Base-by-base conservation (phyloP, 2,329 filamentous ascomycete species). In the Mycosphaerella arachidis region DNA sequence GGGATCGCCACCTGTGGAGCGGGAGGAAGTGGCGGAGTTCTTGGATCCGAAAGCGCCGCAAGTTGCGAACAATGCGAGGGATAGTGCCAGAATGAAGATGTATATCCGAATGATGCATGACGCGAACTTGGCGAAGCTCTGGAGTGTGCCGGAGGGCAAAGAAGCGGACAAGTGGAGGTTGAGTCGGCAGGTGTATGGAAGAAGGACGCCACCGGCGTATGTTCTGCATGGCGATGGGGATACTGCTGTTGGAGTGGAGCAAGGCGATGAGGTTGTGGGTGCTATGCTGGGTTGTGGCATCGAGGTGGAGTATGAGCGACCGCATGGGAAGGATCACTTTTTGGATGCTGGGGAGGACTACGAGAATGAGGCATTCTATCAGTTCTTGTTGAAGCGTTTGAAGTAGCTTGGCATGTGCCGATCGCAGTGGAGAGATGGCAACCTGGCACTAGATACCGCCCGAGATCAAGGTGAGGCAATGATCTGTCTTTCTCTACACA, bases 221-320 rank as follows among this genome's bases (percentile, higher is more conserved):
- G 62, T 70, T n/a, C 57, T 71, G 16, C 68, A 70, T 45, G 70
- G 68, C 4, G 68, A 70, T 61, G 65, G 65, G 6, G 68, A 69
- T 59, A 57, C 56, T n/a, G 66, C 62, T 30, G 67, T 70, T 10
- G 70, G 69, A 7, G 64, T 70, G 8, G 70, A 72, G 48, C 69
- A 71, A 57, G 63, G 62, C 1, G 70, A 72, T 60, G 69, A 71
- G 55, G 67, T 68, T 1, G 70, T 72, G 4, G 70, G 69, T 24
- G 68, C 67, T 1, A 68, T 70, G 63, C 40, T 66, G 4, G 68
- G 68, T 2, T 63, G 61, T 46, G 68, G 66, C 1, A 48, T 71
- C 35, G 63, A 66, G 30, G 65, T 71, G 9, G 31, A 61, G 29
- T 72, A 71, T 55, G 70, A 71, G 50, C 52, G 69, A 13, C 35